Conservation (phyloP, 345 rosid species). For the Eucalyptus albens region DNA sequence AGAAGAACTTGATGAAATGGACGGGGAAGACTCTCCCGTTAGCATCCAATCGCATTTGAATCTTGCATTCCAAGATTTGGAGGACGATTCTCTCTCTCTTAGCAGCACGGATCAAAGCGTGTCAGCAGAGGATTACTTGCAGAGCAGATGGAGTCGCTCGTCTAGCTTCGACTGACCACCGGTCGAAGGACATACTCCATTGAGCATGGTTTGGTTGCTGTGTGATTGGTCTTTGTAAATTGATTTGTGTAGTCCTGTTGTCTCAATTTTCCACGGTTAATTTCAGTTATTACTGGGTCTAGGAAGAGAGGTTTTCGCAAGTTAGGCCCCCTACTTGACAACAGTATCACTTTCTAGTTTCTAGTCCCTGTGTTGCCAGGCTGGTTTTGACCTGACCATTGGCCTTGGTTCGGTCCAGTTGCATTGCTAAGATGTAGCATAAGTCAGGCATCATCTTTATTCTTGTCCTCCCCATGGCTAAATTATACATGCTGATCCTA, state of each 20-base stretch:
- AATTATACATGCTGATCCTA: background rate
- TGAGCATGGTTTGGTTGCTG: background rate
- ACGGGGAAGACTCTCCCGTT: constrained; percentile 30
- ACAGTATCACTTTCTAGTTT: background rate
- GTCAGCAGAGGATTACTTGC: constrained; percentile 60
- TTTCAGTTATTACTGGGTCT: constrained; percentile 3
- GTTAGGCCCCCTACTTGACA: constrained; percentile 26
- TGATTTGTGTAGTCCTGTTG: background rate
- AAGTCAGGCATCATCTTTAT: background rate
- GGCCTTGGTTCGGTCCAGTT: background rate
- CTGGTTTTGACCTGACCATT: background rate
- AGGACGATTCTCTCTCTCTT: constrained; percentile 43
- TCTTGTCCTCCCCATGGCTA: background rate
- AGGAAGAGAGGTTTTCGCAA: constrained; percentile 42
- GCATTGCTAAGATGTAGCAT: background rate
- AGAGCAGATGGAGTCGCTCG: constrained; percentile 72
- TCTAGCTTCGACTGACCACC: constrained; percentile 42
- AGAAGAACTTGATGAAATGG: constrained; percentile 21
- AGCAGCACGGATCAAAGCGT: constrained; percentile 48
- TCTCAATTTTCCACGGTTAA: background rate
- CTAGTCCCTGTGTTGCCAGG: background rate
- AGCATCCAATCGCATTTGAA: constrained; percentile 72
- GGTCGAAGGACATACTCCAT: background rate
- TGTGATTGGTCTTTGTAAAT: background rate
- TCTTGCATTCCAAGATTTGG: constrained; percentile 70